These are phyloP conservation scores for Coemansia sp. DNA, from an alignment of 192 early-diverging fungal species.

Conservation along the genomic window DNA sequence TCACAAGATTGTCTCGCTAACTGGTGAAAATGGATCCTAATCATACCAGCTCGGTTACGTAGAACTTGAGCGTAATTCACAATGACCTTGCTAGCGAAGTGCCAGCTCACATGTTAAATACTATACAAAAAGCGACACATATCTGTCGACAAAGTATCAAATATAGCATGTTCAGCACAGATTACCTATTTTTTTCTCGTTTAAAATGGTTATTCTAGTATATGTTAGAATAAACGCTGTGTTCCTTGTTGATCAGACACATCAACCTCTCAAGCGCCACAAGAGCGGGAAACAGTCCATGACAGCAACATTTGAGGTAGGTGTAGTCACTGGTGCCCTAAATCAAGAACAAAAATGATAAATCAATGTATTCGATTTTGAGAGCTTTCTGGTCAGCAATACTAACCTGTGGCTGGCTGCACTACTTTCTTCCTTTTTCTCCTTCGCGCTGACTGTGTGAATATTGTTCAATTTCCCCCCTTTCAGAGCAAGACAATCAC, in stretches of 20 bases:
- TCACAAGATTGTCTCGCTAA: slow-evolving; percentile 45
- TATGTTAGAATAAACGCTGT: too few relatives aligned
- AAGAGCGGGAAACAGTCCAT: too few relatives aligned
- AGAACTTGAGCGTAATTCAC: background rate
- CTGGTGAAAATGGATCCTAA: background rate
- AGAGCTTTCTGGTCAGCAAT: too few relatives aligned
- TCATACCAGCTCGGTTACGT: background rate
- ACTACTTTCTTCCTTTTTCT: background rate
- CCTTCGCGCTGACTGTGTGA: background rate
- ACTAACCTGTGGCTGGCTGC: background rate
- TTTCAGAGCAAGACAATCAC: background rate
- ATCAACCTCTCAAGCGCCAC: too few relatives aligned
- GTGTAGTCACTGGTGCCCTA: too few relatives aligned
- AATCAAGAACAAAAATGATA: too few relatives aligned
- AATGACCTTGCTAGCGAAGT: background rate
- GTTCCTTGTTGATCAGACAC: too few relatives aligned
- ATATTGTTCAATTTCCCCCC: background rate
- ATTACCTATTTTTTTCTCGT: too few relatives aligned
- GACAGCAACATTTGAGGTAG: too few relatives aligned
- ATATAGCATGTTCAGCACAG: too few relatives aligned
- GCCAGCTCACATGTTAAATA: background rate
- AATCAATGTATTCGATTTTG: too few relatives aligned
- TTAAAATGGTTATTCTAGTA: too few relatives aligned
- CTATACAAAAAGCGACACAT: background rate
- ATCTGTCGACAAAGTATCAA: background rate